Percentiles rank a stretch among this genome's conserved stretches.
Conservation (phyloP, 208 protist species). For the Trypanosoma brucei region DNA sequence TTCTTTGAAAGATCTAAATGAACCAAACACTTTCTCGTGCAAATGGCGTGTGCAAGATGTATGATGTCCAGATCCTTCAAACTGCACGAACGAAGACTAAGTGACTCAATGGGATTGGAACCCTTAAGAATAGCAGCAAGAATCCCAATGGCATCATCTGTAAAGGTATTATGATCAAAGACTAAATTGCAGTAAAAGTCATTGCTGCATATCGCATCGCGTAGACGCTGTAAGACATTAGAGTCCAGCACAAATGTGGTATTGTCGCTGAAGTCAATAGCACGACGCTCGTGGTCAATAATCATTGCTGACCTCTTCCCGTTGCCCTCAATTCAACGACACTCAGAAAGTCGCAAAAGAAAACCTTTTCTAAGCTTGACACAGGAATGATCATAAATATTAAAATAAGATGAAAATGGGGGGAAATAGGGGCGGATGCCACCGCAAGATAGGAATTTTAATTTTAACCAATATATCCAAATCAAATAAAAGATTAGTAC, state of each 20-base stretch:
- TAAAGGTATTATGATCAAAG: conserved; percentile 57
- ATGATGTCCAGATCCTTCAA: conserved; percentile 64
- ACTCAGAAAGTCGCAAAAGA: not conserved
- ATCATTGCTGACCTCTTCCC: conserved; percentile 12
- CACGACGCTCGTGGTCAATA: conserved; percentile 18
- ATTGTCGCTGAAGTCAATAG: conserved; percentile 62
- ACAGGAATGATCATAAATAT: not conserved
- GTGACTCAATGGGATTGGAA: conserved; percentile 31
- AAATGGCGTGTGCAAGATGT: conserved; percentile 47
- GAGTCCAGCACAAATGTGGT: conserved; percentile 46
- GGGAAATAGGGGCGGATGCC: not conserved
- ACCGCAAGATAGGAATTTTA: not conserved
- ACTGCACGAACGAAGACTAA: conserved; percentile 51
- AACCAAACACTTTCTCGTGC: conserved; percentile 23
- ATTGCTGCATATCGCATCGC: conserved; percentile 41
- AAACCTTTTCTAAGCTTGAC: not conserved
- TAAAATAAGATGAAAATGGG: not conserved
- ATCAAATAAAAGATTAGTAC: conserved; percentile 8
- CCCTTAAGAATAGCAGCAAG: conserved; percentile 62
- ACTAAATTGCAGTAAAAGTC: conserved; percentile 47
- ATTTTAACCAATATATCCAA: not conserved
- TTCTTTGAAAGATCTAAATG: conserved; percentile 68
- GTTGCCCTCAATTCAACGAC: not conserved
- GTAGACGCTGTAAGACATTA: conserved; percentile 42
- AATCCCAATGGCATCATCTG: conserved; percentile 50